Evolutionary conservation across 257 asterid genomes (phyloP), one percentile per base, ranked within the genome.

Genomic region (Mentha longifolia): DNA sequence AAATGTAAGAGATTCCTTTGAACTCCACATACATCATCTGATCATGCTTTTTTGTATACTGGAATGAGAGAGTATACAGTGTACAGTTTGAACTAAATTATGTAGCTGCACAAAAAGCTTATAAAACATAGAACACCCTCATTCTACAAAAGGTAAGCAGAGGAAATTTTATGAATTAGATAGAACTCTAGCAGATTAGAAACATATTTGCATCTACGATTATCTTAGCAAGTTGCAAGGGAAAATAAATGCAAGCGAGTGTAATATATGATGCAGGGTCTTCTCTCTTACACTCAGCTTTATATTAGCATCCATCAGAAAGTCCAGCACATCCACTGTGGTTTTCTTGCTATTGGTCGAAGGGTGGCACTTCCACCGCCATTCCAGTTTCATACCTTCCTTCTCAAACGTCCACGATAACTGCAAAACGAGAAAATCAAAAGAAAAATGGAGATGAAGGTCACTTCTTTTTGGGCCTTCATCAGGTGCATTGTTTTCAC

Each of bases 361-460:
- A 63, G 88, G 90, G 58, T 88, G 92, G 77, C 96, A 88, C 63
- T 91, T 94, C 98, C 98, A 93, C 67, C 96, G 90, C 98, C 99
- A 91, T 75, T 94, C 99, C 71, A 94, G 82, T 78, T 88, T 89
- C n/a, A 83, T 88, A 41, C 96, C 96, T 84, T 85, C 96, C 83
- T 86, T 94, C 88, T 88, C 93, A 79, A 91, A 91, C 45, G 96
- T 89, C 92, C 95, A 93, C 16, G 98, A 83, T 72, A 93, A 78
- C 98, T 93, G 83, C 78, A 79, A 14, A 57, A 43, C 11, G 20
- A 60, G 42, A 68, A 63, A 15, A 72, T 9, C 33, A 11, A 51
- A 62, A 52, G 28, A 64, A 52, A 54, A 54, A 5, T 66, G n/a
- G 64, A 7, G 46, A 58, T 16, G 12, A 57, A 50, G 9, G 6